Evolutionary conservation across 2,329 filamentous ascomycete species (phyloP).

Genomic region (Gnomoniopsis smithogilvyi): DNA sequence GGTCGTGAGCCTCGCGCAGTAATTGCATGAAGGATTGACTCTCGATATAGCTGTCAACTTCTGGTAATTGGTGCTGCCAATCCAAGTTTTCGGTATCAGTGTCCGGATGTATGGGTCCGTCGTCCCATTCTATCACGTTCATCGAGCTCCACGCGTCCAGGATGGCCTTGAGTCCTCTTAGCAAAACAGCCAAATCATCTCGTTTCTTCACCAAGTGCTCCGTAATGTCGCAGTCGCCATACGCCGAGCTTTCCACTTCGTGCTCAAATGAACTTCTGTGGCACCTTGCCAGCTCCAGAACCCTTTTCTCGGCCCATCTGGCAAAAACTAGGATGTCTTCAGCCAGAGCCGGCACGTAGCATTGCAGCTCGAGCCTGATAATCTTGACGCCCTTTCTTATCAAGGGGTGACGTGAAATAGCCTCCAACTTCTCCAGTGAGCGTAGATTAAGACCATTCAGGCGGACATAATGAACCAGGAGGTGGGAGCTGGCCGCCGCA

Average conservation of each 20-base stretch:
- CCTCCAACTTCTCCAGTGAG: constrained; percentile 10
- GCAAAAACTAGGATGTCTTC: constrained; percentile 4
- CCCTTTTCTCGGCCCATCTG: constrained; percentile 1
- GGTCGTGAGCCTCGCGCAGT: constrained; percentile 2
- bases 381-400: constrained; percentile 3
- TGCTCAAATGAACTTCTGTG: neutral
- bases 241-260: neutral
- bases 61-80: neutral
- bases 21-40: neutral
- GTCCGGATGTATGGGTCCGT: neutral
- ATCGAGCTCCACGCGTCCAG: constrained; percentile 6
- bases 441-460: constrained; percentile 1
- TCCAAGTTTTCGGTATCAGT: neutral
- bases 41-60: no score
- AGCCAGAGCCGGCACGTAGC: neutral
- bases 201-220: neutral
- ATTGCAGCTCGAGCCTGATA: neutral
- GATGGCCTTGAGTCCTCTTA: constrained; percentile 2
- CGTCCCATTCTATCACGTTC: neutral
- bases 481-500: constrained; percentile 8
- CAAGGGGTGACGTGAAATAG: constrained; percentile 5
- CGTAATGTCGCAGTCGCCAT: neutral
- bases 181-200: neutral
- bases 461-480: constrained; percentile 7
- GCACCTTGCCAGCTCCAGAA: neutral